phyloP scores from a whole-genome alignment of 2,329 filamentous ascomycete species.

The Cucurbitaria berberidis region DNA sequence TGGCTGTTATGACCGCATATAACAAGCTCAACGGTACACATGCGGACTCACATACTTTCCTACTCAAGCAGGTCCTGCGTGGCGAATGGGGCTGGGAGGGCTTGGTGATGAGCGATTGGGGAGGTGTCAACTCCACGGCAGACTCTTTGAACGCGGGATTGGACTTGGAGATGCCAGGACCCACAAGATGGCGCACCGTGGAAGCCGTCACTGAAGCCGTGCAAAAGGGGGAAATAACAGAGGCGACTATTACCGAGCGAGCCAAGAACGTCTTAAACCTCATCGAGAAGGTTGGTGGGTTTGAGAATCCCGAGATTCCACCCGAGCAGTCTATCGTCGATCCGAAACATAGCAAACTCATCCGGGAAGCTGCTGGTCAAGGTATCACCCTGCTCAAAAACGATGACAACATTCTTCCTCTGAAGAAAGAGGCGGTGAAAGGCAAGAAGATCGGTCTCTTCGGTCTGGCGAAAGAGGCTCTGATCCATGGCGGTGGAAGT shows the following conservation, averaged over 20 bases:
- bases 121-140: conserved; percentile 46
- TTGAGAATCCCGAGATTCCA: conserved; percentile 64
- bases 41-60: conserved; percentile 67
- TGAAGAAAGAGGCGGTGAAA: conserved; percentile 63
- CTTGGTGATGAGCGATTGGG: conserved; percentile 71
- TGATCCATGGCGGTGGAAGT: conserved; percentile 45
- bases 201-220: conserved; percentile 62
- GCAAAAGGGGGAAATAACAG: conserved; percentile 57
- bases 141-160: conserved; percentile 46
- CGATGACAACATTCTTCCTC: conserved; percentile 66
- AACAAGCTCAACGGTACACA: conserved; percentile 76
- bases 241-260: conserved; percentile 38
- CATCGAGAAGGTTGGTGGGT: conserved; percentile 70
- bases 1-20: conserved; percentile 75
- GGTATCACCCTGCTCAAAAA: conserved; percentile 78
- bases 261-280: conserved; percentile 58
- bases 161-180: conserved; percentile 49
- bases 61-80: conserved; percentile 71
- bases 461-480: conserved; percentile 65
- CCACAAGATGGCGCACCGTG: conserved; percentile 71
- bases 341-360: conserved; percentile 63
- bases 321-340: conserved; percentile 68
- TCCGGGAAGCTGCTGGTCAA: conserved; percentile 70
- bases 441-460: conserved; percentile 71
- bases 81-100: conserved; percentile 76